Conservation (phyloP, 1,284 basidiomycete species). For the Schizopora paradoxa region DNA sequence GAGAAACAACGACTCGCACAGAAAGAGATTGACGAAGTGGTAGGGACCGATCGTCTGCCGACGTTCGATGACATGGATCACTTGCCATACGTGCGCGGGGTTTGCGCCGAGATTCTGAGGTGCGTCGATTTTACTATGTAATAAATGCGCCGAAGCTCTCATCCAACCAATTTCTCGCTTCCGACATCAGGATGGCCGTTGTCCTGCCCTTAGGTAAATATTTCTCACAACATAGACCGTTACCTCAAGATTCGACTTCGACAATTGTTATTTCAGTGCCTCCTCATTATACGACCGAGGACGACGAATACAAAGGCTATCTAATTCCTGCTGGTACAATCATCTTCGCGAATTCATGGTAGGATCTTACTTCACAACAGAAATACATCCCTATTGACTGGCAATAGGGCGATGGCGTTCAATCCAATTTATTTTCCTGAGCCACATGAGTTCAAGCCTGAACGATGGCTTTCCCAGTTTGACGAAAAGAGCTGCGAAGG, state of each 20-base stretch:
- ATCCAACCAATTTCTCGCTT: too few species aligned
- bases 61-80: conserved; percentile 52
- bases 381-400: too few species aligned
- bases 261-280: too few species aligned
- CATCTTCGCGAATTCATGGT: conserved; percentile 21
- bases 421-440: conserved; percentile 8
- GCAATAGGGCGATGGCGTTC: conserved; percentile 12
- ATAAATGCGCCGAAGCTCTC: too few species aligned
- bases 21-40: conserved; percentile 52
- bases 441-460: conserved; percentile 14
- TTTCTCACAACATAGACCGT: too few species aligned
- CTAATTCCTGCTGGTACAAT: conserved; percentile 19
- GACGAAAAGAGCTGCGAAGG: conserved; percentile 4
- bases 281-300: conserved; percentile 13
- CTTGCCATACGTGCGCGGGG: conserved; percentile 56
- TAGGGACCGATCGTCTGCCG: conserved; percentile 56
- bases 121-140: conserved; percentile 43
- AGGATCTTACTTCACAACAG: background rate
- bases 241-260: too few species aligned
- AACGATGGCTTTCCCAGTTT: conserved; percentile 9
- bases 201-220: too few species aligned
- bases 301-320: conserved; percentile 19
- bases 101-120: conserved; percentile 56
- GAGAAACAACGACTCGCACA: conserved; percentile 49
- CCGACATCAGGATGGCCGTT: too few species aligned